These are phyloP conservation scores for Pyricularia grisea DNA, from an alignment of 2,329 filamentous ascomycete species.

Conservation along the genomic window DNA sequence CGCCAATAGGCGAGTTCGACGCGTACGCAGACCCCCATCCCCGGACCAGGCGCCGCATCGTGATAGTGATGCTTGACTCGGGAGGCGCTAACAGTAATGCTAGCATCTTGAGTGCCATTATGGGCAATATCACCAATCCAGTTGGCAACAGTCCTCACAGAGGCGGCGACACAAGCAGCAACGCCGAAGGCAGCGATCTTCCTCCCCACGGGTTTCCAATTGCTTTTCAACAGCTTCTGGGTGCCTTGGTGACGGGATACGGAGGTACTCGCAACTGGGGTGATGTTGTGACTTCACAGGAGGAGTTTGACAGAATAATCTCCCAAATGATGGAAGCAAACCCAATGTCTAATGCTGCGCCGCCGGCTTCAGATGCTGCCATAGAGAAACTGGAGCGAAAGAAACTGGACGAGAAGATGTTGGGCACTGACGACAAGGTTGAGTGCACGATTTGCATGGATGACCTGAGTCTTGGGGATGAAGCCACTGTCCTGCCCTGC, in stretches of 20 bases:
- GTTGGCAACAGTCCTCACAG: constrained; percentile 15
- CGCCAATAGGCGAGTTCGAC: constrained; percentile 26
- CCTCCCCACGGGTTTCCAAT: constrained; percentile 20
- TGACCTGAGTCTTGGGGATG: constrained; percentile 60
- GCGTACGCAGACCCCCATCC: constrained; percentile 28
- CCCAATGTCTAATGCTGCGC: constrained; percentile 65
- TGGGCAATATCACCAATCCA: constrained; percentile 23
- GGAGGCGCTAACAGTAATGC: not conserved
- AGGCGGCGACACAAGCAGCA: constrained; percentile 10
- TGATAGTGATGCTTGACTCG: not conserved
- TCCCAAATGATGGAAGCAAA: constrained; percentile 82
- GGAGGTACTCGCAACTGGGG: constrained; percentile 46
- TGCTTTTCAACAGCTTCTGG: constrained; percentile 43
- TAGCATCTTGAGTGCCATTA: constrained; percentile 37
- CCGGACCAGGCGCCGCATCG: not conserved
- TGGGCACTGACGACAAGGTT: constrained; percentile 55
- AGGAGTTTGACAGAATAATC: constrained; percentile 82
- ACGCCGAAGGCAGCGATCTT: constrained; percentile 11
- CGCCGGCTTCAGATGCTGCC: constrained; percentile 67
- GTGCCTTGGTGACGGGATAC: constrained; percentile 37
- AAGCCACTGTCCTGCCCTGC: constrained; percentile 73
- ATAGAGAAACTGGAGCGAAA: constrained; percentile 67
- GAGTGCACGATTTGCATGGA: constrained; percentile 98
- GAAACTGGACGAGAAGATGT: constrained; percentile 59
- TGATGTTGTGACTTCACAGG: constrained; percentile 84